A percentile compares a stretch with the other conserved stretches of the same genome.
Conservation (phyloP, 768 basidiomycete genomes). For the Suillus decipiens region DNA sequence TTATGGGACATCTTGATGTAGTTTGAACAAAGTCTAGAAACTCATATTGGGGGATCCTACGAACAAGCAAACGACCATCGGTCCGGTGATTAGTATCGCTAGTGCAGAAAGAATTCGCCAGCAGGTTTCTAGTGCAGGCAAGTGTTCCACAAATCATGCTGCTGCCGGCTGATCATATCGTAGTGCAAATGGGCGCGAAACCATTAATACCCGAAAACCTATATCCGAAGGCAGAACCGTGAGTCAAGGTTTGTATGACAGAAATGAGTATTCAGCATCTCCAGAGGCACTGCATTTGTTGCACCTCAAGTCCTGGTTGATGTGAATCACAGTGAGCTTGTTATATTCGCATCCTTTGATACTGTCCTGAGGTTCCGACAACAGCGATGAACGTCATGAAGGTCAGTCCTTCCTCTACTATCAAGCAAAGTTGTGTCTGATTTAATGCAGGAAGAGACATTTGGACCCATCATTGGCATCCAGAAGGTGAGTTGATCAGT, state of each 20-base stretch:
- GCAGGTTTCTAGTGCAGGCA: constrained; percentile 84
- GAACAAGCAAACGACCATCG: constrained; percentile 70
- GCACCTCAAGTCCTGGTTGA: constrained; percentile 89
- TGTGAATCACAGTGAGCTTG: constrained; percentile 79
- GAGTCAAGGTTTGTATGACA: constrained; percentile 24
- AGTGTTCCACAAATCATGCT: constrained; percentile 20
- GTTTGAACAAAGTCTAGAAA: constrained; percentile 40
- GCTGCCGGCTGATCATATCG: neutral
- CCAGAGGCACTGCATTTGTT: constrained; percentile 81
- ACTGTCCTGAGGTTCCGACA: constrained; percentile 13
- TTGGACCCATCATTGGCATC: constrained; percentile 92
- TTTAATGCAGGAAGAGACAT: constrained; percentile 71
- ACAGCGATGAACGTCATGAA: constrained; percentile 92
- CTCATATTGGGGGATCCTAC: constrained; percentile 91
- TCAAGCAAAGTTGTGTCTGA: constrained; percentile 5
- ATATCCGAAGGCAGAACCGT: constrained; percentile 72
- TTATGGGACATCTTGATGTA: neutral
- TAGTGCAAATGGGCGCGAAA: constrained; percentile 80
- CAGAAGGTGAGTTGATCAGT: constrained; percentile 62
- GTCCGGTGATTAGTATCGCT: constrained; percentile 89
- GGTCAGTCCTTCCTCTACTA: constrained; percentile 39
- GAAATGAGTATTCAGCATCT: constrained; percentile 10
- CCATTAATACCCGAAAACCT: constrained; percentile 66
- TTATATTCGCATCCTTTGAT: constrained; percentile 5
- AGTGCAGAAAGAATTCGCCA: constrained; percentile 85